Base-by-base conservation (phyloP, 164 flowering plant genomes). In the Malania oleifera region DNA sequence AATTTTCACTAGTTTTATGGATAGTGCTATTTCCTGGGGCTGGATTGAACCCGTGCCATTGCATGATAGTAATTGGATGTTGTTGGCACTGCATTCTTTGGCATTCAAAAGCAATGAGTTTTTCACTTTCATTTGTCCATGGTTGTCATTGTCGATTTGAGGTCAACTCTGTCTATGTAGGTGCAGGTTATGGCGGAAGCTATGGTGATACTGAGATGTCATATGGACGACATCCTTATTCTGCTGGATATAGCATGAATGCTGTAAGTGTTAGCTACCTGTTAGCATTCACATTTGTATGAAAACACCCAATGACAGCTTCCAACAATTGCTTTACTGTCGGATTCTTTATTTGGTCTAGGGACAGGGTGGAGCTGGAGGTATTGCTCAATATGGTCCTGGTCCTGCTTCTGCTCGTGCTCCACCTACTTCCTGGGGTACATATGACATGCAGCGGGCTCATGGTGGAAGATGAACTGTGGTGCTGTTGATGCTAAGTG, bases 381-480 rank as follows among this genome's bases (percentile, higher is more conserved):
- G 58, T 35, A 27, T 24, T 24, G 27, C 45, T 37, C 58, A 54
- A 20, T 54, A 54, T 54, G 58, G 44, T 35, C 26, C 26, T 37
- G 58, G 27, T 23, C 29, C 58, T 20, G 56, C 15, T 53, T 10
- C 37, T 12, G 9, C 9, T 31, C 35, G 35, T 9, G n/a, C n/a
- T n/a, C n/a, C n/a, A n/a, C n/a, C n/a, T n/a, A 23, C 2, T 46
- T 28, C 35, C 13, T 54, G 58, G 58, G 45, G 28, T 7, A 14
- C 45, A 23, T 54, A 54, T 37, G 58, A 54, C 31, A 54, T 54
- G 58, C 58, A 54, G 45, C 18, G 45, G 58, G 26, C 58, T 23
- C 58, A 54, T 35, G 58, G 58, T 19, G 45, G 26, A 5, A 14
- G 44, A 54, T 54, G 22, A 54, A 28, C 13, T 35, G 14, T 6